Conservation (phyloP, 129 eudicot species). For the Pseudognaphalium luteoalbum region DNA sequence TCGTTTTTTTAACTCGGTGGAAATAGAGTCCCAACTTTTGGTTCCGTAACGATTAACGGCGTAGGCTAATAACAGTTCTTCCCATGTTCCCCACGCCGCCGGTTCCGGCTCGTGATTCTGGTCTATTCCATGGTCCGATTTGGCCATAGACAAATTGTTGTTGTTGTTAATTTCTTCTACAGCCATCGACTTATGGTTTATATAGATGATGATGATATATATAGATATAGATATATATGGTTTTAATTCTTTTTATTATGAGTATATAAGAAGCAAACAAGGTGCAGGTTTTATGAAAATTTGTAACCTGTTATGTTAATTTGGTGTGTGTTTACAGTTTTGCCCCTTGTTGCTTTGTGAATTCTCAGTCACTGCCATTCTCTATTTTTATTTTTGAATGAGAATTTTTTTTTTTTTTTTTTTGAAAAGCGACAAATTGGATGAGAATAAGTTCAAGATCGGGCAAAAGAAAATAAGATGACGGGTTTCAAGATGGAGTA, state of each 20-base stretch:
- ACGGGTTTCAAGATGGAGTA: too few relatives aligned
- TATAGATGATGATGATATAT: too few relatives aligned
- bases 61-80: constrained; percentile 83
- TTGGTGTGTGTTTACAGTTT: neutral
- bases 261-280: constrained; percentile 6
- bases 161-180: constrained; percentile 11
- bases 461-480: too few relatives aligned
- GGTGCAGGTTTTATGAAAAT: constrained; percentile 34
- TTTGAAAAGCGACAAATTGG: too few relatives aligned
- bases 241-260: constrained; percentile 16
- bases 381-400: too few relatives aligned
- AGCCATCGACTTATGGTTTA: constrained; percentile 12
- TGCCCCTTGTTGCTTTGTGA: neutral
- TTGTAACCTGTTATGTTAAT: constrained; percentile 24
- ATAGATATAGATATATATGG: neutral
- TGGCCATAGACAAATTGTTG: constrained; percentile 31
- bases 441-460: too few relatives aligned
- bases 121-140: constrained; percentile 23
- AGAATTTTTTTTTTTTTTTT: too few relatives aligned
- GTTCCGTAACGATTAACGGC: constrained; percentile 92
- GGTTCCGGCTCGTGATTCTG: constrained; percentile 22
- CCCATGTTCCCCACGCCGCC: constrained; percentile 79
- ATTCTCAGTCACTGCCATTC: neutral
- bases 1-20: constrained; percentile 52
- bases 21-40: constrained; percentile 74